A percentile compares a stretch with the other conserved stretches of the same genome.
Evolutionary conservation across 2,329 filamentous ascomycete genomes (phyloP).

Genomic region (Hirsutella minnesotensis): DNA sequence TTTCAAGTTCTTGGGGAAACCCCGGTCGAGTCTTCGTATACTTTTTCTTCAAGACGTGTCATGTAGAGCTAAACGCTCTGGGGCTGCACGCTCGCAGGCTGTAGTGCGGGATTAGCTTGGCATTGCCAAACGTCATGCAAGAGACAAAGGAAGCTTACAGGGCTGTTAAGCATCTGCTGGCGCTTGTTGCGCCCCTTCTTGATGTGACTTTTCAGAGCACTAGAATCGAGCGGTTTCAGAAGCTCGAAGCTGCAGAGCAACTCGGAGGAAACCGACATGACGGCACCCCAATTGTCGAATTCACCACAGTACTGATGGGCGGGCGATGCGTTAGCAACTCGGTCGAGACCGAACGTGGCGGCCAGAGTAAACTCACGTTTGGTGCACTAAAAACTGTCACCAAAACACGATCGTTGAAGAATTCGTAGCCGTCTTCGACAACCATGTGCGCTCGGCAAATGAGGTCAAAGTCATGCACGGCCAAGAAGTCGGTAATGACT

Average conservation of each 20-base stretch:
- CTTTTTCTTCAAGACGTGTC: background rate
- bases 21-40: background rate
- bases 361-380: conserved; percentile 54
- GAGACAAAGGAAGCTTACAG: conserved; percentile 44
- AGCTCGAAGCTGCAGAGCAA: conserved; percentile 94
- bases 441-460: conserved; percentile 99
- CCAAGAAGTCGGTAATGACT: conserved; percentile 91
- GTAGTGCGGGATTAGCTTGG: conserved; percentile 2
- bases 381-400: conserved; percentile 97
- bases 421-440: conserved; percentile 97
- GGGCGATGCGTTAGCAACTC: too few relatives aligned
- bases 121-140: background rate
- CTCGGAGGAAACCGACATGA: conserved; percentile 94
- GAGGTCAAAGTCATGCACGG: conserved; percentile 90
- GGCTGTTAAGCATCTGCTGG: conserved; percentile 91
- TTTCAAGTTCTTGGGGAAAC: background rate
- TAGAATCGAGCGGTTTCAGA: conserved; percentile 90
- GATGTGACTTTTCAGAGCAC: conserved; percentile 93
- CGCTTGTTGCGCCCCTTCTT: conserved; percentile 95
- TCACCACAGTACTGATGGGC: conserved; percentile 77
- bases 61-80: conserved; percentile 36
- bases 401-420: conserved; percentile 88
- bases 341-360: background rate
- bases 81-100: conserved; percentile 44
- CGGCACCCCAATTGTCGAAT: conserved; percentile 97